Base-by-base conservation (phyloP, 495 filamentous ascomycete genomes). In the Xylaria intraflava region DNA sequence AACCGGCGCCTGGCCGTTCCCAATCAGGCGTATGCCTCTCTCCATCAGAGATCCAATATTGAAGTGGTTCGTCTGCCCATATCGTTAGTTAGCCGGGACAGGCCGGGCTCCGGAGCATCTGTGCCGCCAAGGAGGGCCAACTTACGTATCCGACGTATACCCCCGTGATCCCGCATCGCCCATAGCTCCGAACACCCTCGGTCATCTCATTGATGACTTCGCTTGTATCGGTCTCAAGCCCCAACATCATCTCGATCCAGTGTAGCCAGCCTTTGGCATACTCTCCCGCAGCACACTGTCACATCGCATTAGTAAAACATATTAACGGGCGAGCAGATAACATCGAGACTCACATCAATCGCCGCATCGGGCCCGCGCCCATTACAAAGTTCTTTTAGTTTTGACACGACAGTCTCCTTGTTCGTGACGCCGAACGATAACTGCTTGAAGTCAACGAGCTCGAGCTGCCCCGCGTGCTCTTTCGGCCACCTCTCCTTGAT, bases 161-260 rank as follows among this genome's bases (percentile, higher is more conserved):
- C 31, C 87, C 89, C 0, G 88, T 95, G 47, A 95, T 73, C 16
- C 89, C 87, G 49, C 81, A 80, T 0, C 84, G 76, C 11, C 91
- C 88, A 65, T 82, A 94, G 46, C 83, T 86, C 36, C 84, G 75
- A 9, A 91, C 87, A 11, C 83, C 77, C 35, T 83, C 83, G 36
- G 96, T 80, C 83, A 90, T 89, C 72, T 96, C 88, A 61, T 96
- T 96, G 51, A 95, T 38, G 42, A 93, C 83, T 70, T 95, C 90
- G 40, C 82, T 85, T 3, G 86, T 89, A 66, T 95, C 90, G 2
- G 88, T 95, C 68, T 96, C 90, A 42, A 86, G 65, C 0, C 88
- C 88, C 0, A 91, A 46, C 49, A 79, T 57, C 63, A 83, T 77
- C 72, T 95, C 86, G 27, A 93, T 76, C 71, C 84, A 87, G 68